These are phyloP conservation scores for Castanopsis chinensis DNA, from an alignment of 306 rosid species.

Conservation along the genomic window DNA sequence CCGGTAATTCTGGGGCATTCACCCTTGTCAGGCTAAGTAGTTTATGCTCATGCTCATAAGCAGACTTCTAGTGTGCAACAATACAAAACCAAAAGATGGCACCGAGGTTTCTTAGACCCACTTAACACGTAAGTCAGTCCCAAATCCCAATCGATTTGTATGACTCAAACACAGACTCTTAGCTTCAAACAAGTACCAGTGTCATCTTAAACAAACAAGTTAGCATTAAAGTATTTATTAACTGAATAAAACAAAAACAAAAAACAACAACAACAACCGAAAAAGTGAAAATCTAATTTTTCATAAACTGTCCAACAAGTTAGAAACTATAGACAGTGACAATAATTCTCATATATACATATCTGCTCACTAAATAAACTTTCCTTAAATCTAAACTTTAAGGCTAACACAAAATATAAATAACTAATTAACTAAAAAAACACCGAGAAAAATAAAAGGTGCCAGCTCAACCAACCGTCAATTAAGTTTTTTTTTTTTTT, in stretches of 20 bases:
- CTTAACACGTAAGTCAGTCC: neutral
- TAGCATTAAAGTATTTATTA: neutral
- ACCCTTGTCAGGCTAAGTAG: too few relatives aligned
- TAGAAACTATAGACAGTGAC: conserved; percentile 8
- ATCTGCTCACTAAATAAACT: conserved; percentile 9
- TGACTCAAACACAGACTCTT: neutral
- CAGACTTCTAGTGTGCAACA: neutral
- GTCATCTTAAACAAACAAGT: neutral
- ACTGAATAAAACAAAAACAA: neutral
- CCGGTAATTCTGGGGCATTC: too few relatives aligned
- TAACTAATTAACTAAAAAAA: too few relatives aligned
- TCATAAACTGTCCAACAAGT: neutral
- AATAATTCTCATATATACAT: neutral
- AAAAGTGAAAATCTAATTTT: neutral
- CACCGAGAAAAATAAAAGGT: too few relatives aligned
- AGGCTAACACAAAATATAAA: too few relatives aligned
- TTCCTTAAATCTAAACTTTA: neutral
- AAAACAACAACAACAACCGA: neutral
- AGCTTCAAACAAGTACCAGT: neutral
- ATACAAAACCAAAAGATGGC: neutral
- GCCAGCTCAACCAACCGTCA: neutral
- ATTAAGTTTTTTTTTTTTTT: neutral
- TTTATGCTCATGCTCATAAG: neutral
- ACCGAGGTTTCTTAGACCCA: neutral
- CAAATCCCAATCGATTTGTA: neutral